These are phyloP conservation scores for Verticillium zaregamsianum DNA, from an alignment of 2,329 filamentous ascomycete genomes.

Conservation along the genomic window DNA sequence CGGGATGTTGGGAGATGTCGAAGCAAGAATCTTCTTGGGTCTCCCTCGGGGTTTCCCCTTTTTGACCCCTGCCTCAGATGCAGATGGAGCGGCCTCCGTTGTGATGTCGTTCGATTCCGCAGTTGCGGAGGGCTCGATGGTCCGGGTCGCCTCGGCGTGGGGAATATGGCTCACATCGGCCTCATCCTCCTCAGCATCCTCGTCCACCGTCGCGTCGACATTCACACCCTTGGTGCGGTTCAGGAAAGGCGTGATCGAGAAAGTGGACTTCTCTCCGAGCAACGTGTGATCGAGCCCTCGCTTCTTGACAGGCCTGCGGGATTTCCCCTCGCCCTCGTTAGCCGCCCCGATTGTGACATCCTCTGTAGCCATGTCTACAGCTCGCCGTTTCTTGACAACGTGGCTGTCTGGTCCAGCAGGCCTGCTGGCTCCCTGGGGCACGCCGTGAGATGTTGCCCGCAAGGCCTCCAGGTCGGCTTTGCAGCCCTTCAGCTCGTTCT, in stretches of 20 bases:
- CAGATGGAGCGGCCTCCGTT: not conserved
- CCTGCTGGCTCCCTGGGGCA: slow-evolving; percentile 8
- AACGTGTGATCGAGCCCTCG: slow-evolving; percentile 52
- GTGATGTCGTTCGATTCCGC: not conserved
- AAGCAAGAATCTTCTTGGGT: slow-evolving; percentile 41
- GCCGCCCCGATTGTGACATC: slow-evolving; percentile 32
- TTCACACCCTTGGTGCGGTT: slow-evolving; percentile 62
- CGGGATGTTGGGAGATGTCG: slow-evolving; percentile 40
- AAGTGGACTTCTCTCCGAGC: slow-evolving; percentile 81
- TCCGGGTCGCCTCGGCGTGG: not conserved
- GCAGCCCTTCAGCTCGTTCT: slow-evolving; percentile 65
- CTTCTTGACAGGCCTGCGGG: slow-evolving; percentile 49
- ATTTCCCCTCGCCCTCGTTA: slow-evolving; percentile 35
- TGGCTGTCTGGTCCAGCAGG: slow-evolving; percentile 18
- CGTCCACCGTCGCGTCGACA: slow-evolving; percentile 27
- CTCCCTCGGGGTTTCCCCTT: slow-evolving; percentile 38
- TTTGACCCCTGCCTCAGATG: slow-evolving; percentile 16
- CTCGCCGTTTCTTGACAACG: slow-evolving; percentile 38
- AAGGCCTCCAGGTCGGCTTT: slow-evolving; percentile 34
- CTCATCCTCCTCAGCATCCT: slow-evolving; percentile 21
- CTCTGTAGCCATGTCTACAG: not conserved
- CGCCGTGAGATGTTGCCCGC: slow-evolving; percentile 11
- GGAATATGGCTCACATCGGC: slow-evolving; percentile 12
- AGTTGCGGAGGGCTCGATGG: slow-evolving; percentile 7
- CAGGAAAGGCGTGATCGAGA: slow-evolving; percentile 92